Base-by-base conservation (phyloP, 129 eudicot genomes). In the Saussurea involucrata region DNA sequence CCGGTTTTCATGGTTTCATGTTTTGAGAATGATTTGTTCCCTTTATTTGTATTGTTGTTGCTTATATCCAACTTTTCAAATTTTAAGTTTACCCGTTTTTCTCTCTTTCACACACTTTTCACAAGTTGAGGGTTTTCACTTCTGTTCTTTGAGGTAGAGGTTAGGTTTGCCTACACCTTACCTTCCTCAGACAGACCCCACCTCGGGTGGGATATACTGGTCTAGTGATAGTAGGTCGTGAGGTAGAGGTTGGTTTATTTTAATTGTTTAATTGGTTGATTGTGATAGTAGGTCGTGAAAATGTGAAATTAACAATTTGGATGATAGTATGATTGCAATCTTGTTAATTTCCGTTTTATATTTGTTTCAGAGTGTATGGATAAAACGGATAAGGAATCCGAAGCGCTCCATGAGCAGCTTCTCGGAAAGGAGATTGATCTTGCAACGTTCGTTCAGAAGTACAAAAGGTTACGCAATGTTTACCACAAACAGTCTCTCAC, bases 361-460 rank as follows among this genome's bases (percentile, higher is more conserved):
- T 80, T 21, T 63, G 66, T 58, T 81, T 68, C 86, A 94, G 98
- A 87, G 81, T 87, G 86, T 2, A 89, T 94, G 93, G 83, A 83
- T 82, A 68, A 81, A 81, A 85, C 88, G 0, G 98, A 94, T 0
- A 95, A 89, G 83, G 98, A 94, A 81, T 94, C 98, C 11, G 98
- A 94, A 75, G 76, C 66, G 24, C 96, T 94, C 12, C 96, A 91
- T 69, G 79, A 78, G 74, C 97, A 89, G 85, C 96, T 90, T 75
- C 97, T 94, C 63, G 88, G 81, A 61, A 68, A 85, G 65, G 98
- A 93, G 73, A 87, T 89, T 24, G 97, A 87, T 73, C 83, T 89
- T 37, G 77, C 83, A 15, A 73, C 86, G 11, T 93, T 93, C 32
- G 86, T 87, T 36, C 96, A 91, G 78, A 88, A 90, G 73, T 90